Percentiles rank a stretch among this genome's conserved stretches.
Evolutionary conservation across 768 basidiomycete genomes (phyloP).

Genomic region (Collybia sp.): DNA sequence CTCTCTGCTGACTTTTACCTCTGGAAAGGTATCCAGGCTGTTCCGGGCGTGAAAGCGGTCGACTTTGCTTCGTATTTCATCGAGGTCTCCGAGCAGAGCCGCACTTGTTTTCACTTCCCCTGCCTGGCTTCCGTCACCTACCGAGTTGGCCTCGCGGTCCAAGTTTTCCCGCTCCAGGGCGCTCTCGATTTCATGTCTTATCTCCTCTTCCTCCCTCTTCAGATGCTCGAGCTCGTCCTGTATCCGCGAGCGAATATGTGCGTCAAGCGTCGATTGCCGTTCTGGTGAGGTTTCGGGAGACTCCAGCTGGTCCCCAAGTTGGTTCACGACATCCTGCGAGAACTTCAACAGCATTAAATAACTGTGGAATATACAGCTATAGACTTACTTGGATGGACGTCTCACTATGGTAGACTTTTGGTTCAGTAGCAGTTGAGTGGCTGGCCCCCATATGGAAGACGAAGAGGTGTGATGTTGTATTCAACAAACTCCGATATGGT

Average conservation of each 20-base stretch:
- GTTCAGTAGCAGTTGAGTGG: conserved; percentile 54
- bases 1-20: conserved; percentile 51
- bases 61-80: conserved; percentile 69
- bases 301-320: conserved; percentile 62
- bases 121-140: conserved; percentile 24
- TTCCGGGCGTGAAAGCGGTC: conserved; percentile 60
- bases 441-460: conserved; percentile 51
- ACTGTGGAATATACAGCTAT: not conserved
- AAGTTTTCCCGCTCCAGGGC: conserved; percentile 88
- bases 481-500: too few relatives aligned
- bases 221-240: conserved; percentile 62
- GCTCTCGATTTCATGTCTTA: conserved; percentile 67
- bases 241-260: conserved; percentile 68
- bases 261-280: conserved; percentile 72
- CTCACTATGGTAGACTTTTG: conserved; percentile 55
- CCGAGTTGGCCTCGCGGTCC: conserved; percentile 56
- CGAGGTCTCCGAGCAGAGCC: conserved; percentile 67
- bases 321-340: conserved; percentile 78
- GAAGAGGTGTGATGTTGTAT: too few relatives aligned
- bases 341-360: conserved; percentile 42
- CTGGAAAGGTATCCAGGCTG: conserved; percentile 48
- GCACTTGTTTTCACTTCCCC: conserved; percentile 55
- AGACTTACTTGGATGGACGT: conserved; percentile 46
- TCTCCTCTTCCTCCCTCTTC: conserved; percentile 62
- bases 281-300: conserved; percentile 57